Evolutionary conservation across 2,329 filamentous ascomycete genomes (phyloP).

Genomic region (Scedosporium boydii): DNA sequence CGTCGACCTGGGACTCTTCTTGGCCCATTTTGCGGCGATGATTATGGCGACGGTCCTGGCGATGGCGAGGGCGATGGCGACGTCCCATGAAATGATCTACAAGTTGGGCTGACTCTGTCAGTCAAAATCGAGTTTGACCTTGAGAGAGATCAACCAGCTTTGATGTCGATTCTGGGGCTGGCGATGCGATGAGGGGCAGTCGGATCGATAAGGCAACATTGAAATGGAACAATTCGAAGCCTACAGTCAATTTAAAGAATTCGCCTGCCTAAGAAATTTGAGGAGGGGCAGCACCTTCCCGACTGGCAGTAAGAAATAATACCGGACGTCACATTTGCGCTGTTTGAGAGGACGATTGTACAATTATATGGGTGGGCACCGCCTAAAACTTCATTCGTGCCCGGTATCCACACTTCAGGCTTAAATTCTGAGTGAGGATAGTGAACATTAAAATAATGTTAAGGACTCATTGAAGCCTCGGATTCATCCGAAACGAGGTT

Average conservation of each 20-base stretch:
- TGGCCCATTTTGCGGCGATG: slow-evolving; percentile 54
- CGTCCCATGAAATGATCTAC: not conserved
- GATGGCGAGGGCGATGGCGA: not conserved
- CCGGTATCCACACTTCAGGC: too few relatives aligned
- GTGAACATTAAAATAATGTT: too few relatives aligned
- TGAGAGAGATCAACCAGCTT: too few relatives aligned
- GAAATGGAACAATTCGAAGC: not conserved
- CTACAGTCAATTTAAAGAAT: not conserved
- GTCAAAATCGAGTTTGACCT: not conserved
- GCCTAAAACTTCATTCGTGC: too few relatives aligned
- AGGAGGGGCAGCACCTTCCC: not conserved
- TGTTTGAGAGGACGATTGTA: too few relatives aligned
- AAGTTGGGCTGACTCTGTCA: not conserved
- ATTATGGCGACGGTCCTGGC: not conserved
- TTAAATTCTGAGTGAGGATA: too few relatives aligned
- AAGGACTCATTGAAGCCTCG: too few relatives aligned
- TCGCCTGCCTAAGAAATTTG: not conserved
- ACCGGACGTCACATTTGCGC: too few relatives aligned
- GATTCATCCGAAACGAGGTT: too few relatives aligned
- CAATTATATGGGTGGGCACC: too few relatives aligned
- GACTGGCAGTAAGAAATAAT: too few relatives aligned
- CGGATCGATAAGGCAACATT: not conserved
- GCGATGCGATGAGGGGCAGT: not conserved
- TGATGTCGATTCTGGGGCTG: too few relatives aligned
- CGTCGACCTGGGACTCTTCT: slow-evolving; percentile 58